Evolutionary conservation across 306 rosid species (phyloP), one percentile per base, ranked within the genome.

Genomic region (Inga leiocalycina): DNA sequence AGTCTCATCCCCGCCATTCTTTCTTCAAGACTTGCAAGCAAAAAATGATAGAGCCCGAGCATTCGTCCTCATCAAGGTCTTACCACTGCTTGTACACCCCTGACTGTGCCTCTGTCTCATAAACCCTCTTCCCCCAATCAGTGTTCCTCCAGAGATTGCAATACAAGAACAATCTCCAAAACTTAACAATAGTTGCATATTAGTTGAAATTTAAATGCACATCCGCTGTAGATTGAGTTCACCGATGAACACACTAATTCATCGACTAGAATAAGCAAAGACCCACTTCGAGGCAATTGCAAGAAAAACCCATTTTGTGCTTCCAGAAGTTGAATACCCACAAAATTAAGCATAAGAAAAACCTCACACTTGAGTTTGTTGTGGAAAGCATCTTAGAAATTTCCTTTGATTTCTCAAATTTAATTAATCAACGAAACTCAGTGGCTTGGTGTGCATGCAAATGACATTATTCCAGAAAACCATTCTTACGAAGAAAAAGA

Each of bases 31-130:
- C 48, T 80, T 1, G 87, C 80, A 75, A 88, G 85, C n/a, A 82
- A 54, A 56, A 88, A 67, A 74, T 80, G 24, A 44, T 87, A 90
- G 14, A 79, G 76, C 94, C 88, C 0, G 99, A 96, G 79, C 97
- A 92, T n/a, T 98, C 99, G 86, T 96, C 99, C 54, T 96, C 99
- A 79, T 96, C 99, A 68, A 96, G 85, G 85, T 96, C 99, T 96
- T 98, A 7, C 98, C 97, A 54, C 98, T 92, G 22, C 97, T 92
- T 3, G 88, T 97, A 89, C 92, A 92, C 4, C 97, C 98, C 82
- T 90, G 99, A 89, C 97, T 96, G 52, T 96, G 98, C 84, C 99
- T 92, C 89, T 96, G 98, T 85, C 99, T 89, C 92, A 96, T 95
- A 48, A 85, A 85, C 41, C 94, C 92, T 80, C 97, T 94, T 45